Percentiles rank a stretch among this genome's conserved stretches.
phyloP scores from a whole-genome alignment of 257 asterid species.

The Sherardia arvensis region DNA sequence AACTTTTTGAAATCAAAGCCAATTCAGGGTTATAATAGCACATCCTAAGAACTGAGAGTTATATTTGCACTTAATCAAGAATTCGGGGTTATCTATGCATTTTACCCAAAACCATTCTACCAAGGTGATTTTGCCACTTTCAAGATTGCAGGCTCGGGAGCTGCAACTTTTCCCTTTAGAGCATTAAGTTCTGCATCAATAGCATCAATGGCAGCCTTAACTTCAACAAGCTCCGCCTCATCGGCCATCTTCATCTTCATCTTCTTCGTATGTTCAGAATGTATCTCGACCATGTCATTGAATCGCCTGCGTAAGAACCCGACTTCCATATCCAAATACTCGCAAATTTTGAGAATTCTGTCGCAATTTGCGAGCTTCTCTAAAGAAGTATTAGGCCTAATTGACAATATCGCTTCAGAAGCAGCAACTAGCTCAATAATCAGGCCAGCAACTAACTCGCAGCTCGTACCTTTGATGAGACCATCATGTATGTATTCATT shows the following conservation, averaged over 20 bases:
- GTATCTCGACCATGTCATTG: constrained; percentile 18
- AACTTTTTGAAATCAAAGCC: too few relatives aligned
- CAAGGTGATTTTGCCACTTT: constrained; percentile 39
- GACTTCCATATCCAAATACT: constrained; percentile 55
- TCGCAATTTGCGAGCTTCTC: constrained; percentile 36
- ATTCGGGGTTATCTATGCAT: too few relatives aligned
- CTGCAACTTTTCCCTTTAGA: constrained; percentile 20
- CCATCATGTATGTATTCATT: constrained; percentile 38
- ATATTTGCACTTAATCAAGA: too few relatives aligned
- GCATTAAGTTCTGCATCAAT: constrained; percentile 29
- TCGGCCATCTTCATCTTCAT: constrained; percentile 17
- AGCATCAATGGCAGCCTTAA: constrained; percentile 15
- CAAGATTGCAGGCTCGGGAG: constrained; percentile 16
- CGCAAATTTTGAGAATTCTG: constrained; percentile 40
- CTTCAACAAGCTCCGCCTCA: too few relatives aligned
- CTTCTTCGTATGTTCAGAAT: too few relatives aligned
- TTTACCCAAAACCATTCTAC: constrained; percentile 25
- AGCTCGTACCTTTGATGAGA: constrained; percentile 40
- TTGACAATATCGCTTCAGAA: constrained; percentile 43
- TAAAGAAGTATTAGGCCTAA: constrained; percentile 17
- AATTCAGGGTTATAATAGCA: too few relatives aligned
- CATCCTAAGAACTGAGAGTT: too few relatives aligned
- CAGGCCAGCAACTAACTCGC: constrained; percentile 41
- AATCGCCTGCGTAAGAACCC: constrained; percentile 45
- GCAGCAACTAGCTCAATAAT: constrained; percentile 37